Base-by-base conservation (phyloP, 192 early-diverging fungal species). In the Umbelopsis isabellina region DNA sequence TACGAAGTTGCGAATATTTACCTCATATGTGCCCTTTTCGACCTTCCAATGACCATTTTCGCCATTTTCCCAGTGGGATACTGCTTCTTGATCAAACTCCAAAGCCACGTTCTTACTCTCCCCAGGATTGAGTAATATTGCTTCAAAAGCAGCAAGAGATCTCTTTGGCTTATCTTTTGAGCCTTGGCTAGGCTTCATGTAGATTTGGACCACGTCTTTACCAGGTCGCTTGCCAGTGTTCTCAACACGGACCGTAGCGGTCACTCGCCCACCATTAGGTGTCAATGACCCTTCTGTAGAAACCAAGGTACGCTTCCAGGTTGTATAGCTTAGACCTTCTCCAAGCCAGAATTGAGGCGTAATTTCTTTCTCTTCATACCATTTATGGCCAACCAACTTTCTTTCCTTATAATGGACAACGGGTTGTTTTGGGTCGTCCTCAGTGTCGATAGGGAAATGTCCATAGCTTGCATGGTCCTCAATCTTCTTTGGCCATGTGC, bases 401-500 rank as follows among this genome's bases (percentile, higher is more conserved):
- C 71, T 23, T 69, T 74, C 72, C 18, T 22, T 53, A 23, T 74
- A 74, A 25, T 35, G 25, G 13, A 61, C 55, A 3, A 61, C 55
- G 13, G 15, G 10, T 25, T 30, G 27, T 12, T 25, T 16, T 27
- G 27, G 25, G 65, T 25, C 71, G 10, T 35, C 16, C 23, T 41
- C 72, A 2, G 5, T 46, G 3, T 72, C n/a, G 0, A 70, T 46
- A 21, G 61, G 61, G 46, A 46, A 72, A 37, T 72, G 71, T 15
- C 45, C 49, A 69, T 48, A 72, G 15, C 74, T 66, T 5, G 55
- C 35, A 67, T 77, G 72, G 67, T 84, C 82, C 13, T 67, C 35
- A 33, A 83, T 72, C 61, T 76, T 70, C 7, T 68, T 71, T 0
- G 85, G 87, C 69, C 81, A 88, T 6, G 84, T 83, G 64, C 83